phyloP scores from a whole-genome alignment of 2,329 filamentous ascomycete genomes.

The Polytolypa hystricis region DNA sequence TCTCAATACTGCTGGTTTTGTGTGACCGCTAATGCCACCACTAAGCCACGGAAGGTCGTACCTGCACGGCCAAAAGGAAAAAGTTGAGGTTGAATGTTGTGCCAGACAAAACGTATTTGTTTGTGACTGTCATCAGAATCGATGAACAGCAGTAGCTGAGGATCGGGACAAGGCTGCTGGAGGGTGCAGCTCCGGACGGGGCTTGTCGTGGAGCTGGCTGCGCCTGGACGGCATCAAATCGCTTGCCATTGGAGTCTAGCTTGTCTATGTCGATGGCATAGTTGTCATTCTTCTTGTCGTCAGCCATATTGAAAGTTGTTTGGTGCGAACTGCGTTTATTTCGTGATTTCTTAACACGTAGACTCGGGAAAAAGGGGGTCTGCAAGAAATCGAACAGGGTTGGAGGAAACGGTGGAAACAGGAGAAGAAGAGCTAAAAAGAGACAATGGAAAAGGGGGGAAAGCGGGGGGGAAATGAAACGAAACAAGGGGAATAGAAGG shows the following conservation, averaged over 20 bases:
- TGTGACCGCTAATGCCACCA: neutral
- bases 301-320: slow-evolving; percentile 51
- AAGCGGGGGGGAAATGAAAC: neutral
- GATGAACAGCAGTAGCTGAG: slow-evolving; percentile 86
- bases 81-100: slow-evolving; percentile 85
- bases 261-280: slow-evolving; percentile 61
- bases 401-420: neutral
- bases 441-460: neutral
- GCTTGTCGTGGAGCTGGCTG: slow-evolving; percentile 26
- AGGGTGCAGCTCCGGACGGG: slow-evolving; percentile 43
- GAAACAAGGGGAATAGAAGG: neutral
- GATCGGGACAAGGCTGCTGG: slow-evolving; percentile 71
- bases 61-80: slow-evolving; percentile 85
- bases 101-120: slow-evolving; percentile 95
- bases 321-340: neutral
- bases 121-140: slow-evolving; percentile 99
- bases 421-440: too few species aligned
- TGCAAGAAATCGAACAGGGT: slow-evolving; percentile 1
- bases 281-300: slow-evolving; percentile 79
- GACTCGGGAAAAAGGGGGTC: neutral
- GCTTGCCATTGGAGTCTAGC: slow-evolving; percentile 39
- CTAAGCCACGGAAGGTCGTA: slow-evolving; percentile 36
- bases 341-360: neutral
- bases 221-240: slow-evolving; percentile 30
- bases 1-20: too few species aligned